Percentiles rank a stretch among this genome's conserved stretches.
These are phyloP conservation scores for Phialocephala subalpina DNA, from an alignment of 2,329 filamentous ascomycete genomes.

Conservation along the genomic window DNA sequence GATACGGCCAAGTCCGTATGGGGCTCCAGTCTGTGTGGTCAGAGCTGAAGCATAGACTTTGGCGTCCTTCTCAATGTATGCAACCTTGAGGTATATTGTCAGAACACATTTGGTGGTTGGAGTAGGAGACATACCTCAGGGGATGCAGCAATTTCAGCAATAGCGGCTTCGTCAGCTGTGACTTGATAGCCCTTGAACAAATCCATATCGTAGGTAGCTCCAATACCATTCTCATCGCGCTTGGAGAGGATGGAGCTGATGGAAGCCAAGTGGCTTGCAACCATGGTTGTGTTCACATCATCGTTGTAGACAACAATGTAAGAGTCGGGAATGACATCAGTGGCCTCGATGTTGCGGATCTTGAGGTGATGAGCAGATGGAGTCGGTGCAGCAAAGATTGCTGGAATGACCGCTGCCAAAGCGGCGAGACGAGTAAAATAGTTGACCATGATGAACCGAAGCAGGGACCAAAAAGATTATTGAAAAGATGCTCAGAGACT, in stretches of 20 bases:
- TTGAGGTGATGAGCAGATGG: conserved; percentile 33
- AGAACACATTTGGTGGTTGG: not conserved
- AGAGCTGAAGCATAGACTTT: conserved; percentile 43
- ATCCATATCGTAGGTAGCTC: conserved; percentile 38
- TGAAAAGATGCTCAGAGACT: conserved; percentile 14
- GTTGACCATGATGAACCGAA: conserved; percentile 32
- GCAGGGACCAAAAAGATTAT: conserved; percentile 10
- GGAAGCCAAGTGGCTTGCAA: conserved; percentile 57
- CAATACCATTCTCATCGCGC: conserved; percentile 56
- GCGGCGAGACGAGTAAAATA: conserved; percentile 40
- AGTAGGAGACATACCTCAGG: conserved; percentile 36
- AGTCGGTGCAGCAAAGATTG: conserved; percentile 38
- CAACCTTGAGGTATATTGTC: conserved; percentile 31
- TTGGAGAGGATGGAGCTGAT: conserved; percentile 60
- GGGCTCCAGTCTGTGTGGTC: conserved; percentile 37
- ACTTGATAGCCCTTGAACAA: conserved; percentile 41
- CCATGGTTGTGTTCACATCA: conserved; percentile 55
- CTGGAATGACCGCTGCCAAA: conserved; percentile 40
- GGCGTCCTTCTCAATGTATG: conserved; percentile 41
- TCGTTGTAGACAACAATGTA: conserved; percentile 74
- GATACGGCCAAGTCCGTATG: conserved; percentile 46
- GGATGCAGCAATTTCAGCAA: conserved; percentile 39
- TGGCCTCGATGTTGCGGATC: conserved; percentile 55
- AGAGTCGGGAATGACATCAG: conserved; percentile 47
- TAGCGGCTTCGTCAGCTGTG: conserved; percentile 36